Percentiles rank a stretch among this genome's conserved stretches.
Conservation (phyloP, 139 green algal genomes). For the Chlorella sp. region DNA sequence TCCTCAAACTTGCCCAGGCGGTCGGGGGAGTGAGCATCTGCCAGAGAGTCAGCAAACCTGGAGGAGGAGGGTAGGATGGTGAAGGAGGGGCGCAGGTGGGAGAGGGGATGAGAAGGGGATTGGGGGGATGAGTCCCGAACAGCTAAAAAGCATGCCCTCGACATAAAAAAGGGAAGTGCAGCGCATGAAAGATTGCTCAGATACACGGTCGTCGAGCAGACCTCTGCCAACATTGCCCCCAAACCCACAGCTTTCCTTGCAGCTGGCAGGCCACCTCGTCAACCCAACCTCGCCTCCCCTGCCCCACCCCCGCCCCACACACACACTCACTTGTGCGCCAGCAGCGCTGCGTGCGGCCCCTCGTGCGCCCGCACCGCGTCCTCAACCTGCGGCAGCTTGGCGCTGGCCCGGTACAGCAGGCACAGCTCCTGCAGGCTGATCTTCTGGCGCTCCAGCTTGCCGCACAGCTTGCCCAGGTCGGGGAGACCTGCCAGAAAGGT, state of each 20-base stretch:
- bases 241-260: not conserved
- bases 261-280: not conserved
- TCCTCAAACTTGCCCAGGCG: conserved; percentile 96
- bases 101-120: too few species aligned
- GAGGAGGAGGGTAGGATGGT: not conserved
- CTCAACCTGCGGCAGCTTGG: conserved; percentile 78
- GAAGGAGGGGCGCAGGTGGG: not conserved
- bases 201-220: too few species aligned
- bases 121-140: too few species aligned
- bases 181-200: not conserved
- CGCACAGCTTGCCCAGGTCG: conserved; percentile 89
- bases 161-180: not conserved
- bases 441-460: conserved; percentile 83
- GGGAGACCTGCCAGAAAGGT: conserved; percentile 75
- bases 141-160: too few species aligned
- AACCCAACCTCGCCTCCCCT: too few species aligned
- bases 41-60: conserved; percentile 75
- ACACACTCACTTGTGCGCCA: conserved; percentile 54
- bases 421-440: conserved; percentile 87
- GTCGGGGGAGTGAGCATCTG: conserved; percentile 71
- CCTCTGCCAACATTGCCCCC: too few species aligned
- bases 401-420: conserved; percentile 90
- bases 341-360: conserved; percentile 58
- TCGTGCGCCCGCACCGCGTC: conserved; percentile 69
- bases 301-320: not conserved